Percentiles rank a stretch among this genome's conserved stretches.
phyloP scores from a whole-genome alignment of 2,329 filamentous ascomycete genomes.

The Septoria linicola region DNA sequence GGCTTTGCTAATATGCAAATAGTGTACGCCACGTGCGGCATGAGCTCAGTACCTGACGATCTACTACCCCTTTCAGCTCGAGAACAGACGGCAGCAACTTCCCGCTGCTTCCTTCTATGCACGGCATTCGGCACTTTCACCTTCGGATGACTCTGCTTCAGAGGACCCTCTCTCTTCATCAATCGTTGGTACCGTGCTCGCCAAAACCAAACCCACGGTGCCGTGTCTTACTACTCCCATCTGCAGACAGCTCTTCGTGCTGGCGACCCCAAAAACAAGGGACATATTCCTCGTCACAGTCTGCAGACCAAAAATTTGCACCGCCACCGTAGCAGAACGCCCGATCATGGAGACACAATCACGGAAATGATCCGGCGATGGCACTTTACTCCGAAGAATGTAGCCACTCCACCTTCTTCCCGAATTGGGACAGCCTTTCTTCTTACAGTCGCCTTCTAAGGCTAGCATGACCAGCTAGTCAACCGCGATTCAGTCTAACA shows the following conservation, averaged over 20 bases:
- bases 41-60: slow-evolving; percentile 1
- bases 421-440: not conserved
- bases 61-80: not conserved
- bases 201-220: too few relatives aligned
- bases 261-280: not conserved
- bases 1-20: not conserved
- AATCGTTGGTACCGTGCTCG: not conserved
- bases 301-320: too few relatives aligned
- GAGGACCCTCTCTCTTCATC: not conserved
- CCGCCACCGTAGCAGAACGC: not conserved
- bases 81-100: not conserved
- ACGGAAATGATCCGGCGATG: not conserved
- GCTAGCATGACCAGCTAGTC: not conserved
- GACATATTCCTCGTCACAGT: not conserved
- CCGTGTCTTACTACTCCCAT: too few relatives aligned
- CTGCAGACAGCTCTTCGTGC: too few relatives aligned
- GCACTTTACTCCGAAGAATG: not conserved
- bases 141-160: not conserved
- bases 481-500: not conserved
- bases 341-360: not conserved
- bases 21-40: not conserved
- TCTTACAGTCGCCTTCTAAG: not conserved
- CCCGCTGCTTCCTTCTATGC: not conserved
- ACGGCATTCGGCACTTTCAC: not conserved
- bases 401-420: not conserved